Evolutionary conservation across 1,139 yeast species (phyloP).

Genomic region (Yamadazyma spencermartinsiae): DNA sequence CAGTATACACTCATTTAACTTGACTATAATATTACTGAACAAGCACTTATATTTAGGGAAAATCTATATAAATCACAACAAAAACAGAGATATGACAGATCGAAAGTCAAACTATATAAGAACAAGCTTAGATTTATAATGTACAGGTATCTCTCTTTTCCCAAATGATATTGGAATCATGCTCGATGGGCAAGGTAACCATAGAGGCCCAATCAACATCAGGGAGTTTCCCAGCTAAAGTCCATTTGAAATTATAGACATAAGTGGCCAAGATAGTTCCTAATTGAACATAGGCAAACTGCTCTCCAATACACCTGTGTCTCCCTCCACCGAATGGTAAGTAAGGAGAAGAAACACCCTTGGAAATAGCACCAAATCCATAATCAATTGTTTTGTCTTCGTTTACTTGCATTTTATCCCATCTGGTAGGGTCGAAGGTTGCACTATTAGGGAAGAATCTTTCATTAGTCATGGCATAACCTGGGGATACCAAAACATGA

Average conservation of each 20-base stretch:
- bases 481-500: conserved; percentile 90
- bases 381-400: conserved; percentile 73
- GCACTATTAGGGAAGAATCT: conserved; percentile 75
- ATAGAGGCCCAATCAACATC: conserved; percentile 82
- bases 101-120: not conserved
- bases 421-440: conserved; percentile 80
- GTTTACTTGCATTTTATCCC: conserved; percentile 59
- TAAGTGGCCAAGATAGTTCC: conserved; percentile 80
- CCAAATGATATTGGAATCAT: conserved; percentile 81
- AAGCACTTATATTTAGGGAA: not conserved
- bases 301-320: conserved; percentile 99
- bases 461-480: conserved; percentile 78
- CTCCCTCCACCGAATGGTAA: conserved; percentile 99
- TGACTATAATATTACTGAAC: too few relatives aligned
- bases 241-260: conserved; percentile 79
- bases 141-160: conserved; percentile 53
- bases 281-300: conserved; percentile 92
- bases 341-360: conserved; percentile 94
- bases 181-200: conserved; percentile 82
- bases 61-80: not conserved
- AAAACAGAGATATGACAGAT: not conserved
- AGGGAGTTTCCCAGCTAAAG: conserved; percentile 67
- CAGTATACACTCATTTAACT: too few relatives aligned
- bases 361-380: conserved; percentile 93
- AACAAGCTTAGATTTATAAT: conserved; percentile 14